Conservation (phyloP, 306 rosid species). For the Glycyrrhiza uralensis region DNA sequence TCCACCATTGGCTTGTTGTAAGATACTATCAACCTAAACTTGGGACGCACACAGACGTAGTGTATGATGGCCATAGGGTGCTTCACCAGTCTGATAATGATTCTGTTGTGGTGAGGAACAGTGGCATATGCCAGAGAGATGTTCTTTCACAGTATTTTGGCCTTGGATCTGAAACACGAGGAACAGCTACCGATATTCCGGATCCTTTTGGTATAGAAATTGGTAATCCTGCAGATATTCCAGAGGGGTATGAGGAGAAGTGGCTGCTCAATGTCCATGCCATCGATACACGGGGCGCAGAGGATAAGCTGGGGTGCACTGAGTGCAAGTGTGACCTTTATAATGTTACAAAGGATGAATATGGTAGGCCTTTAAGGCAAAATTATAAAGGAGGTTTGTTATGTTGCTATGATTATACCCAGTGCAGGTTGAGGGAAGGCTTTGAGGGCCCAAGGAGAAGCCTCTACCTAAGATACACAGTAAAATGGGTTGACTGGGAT, state of each 20-base stretch:
- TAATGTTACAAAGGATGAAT: conserved; percentile 44
- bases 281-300: conserved; percentile 66
- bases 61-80: background rate
- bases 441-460: conserved; percentile 44
- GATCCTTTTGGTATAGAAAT: conserved; percentile 67
- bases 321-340: conserved; percentile 73
- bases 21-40: conserved; percentile 27
- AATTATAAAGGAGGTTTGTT: conserved; percentile 55
- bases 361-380: conserved; percentile 35
- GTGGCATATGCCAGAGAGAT: conserved; percentile 50
- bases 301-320: conserved; percentile 53
- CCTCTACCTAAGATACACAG: conserved; percentile 64
- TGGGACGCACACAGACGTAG: background rate
- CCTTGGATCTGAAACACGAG: conserved; percentile 67
- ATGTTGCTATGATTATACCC: conserved; percentile 59
- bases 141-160: conserved; percentile 51
- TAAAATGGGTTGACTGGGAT: conserved; percentile 78
- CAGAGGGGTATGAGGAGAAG: conserved; percentile 62
- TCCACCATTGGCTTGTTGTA: conserved; percentile 60
- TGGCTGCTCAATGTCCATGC: conserved; percentile 76
- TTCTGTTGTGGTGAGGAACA: conserved; percentile 24
- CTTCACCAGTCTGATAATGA: conserved; percentile 8
- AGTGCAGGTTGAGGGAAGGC: conserved; percentile 52
- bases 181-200: conserved; percentile 49
- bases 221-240: conserved; percentile 57